Percentiles rank a stretch among this genome's conserved stretches.
Evolutionary conservation across 352 stramenopile species (phyloP).

Genomic region (Pythium angustatum): DNA sequence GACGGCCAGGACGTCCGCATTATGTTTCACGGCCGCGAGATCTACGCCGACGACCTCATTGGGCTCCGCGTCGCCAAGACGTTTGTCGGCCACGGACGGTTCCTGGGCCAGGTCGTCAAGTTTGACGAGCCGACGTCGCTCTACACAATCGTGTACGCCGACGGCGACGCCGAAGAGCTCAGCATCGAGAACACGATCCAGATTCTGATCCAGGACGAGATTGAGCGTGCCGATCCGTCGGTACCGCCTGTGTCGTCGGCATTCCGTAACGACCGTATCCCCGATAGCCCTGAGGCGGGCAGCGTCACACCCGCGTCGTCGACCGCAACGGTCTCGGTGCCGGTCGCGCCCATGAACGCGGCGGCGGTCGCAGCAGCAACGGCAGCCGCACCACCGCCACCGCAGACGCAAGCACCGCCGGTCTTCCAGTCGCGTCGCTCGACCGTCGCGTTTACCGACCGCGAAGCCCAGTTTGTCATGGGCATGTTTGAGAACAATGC

Average conservation of each 20-base stretch:
- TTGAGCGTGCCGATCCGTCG: conserved; percentile 72
- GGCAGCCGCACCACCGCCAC: not conserved
- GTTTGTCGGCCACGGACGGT: conserved; percentile 75
- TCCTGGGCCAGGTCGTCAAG: conserved; percentile 85
- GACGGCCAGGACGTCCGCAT: conserved; percentile 53
- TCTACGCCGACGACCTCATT: conserved; percentile 77
- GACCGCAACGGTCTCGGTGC: conserved; percentile 20
- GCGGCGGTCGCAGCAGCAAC: conserved; percentile 5
- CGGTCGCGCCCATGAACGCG: conserved; percentile 25
- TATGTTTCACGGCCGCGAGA: conserved; percentile 71
- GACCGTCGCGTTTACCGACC: conserved; percentile 61
- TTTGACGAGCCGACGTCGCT: conserved; percentile 67
- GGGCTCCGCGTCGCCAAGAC: conserved; percentile 83
- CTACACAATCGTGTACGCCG: conserved; percentile 85
- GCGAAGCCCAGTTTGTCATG: conserved; percentile 73
- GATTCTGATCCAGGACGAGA: conserved; percentile 85
- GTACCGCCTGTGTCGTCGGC: conserved; percentile 34
- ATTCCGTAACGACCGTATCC: conserved; percentile 23
- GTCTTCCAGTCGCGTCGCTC: conserved; percentile 21
- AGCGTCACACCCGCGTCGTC: conserved; percentile 27
- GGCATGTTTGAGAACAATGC: conserved; percentile 83
- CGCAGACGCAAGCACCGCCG: conserved; percentile 8
- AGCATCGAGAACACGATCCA: conserved; percentile 77
- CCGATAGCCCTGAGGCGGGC: conserved; percentile 27
- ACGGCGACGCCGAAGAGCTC: conserved; percentile 80